Base-by-base conservation (phyloP, 371 early-diverging fungal genomes). In the Mucor plumbeus region DNA sequence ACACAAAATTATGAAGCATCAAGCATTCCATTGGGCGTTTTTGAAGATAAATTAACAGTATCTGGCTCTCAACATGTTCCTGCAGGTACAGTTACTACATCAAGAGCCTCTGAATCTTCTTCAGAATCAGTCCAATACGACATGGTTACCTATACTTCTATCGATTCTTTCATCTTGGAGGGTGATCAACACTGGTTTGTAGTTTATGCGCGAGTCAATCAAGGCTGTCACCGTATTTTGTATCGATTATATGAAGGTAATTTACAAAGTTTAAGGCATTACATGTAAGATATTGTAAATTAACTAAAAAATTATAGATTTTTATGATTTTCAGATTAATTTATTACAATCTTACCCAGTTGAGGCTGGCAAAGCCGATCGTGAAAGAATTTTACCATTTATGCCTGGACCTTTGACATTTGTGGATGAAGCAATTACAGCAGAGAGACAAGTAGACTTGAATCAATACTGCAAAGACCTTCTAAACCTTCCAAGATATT, bases 311-410 rank as follows among this genome's bases (percentile, higher is more conserved):
- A 17, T 1, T 31, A 15, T 58, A 77, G 91, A 92, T 68, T 91
- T 94, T 78, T 90, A 88, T 74, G 81, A 86, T 31, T 86, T 92
- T 59, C 94, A 94, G 40, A 82, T 91, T 34, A 74, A 81, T 7
- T 76, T 94, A 9, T 73, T 94, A 33, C 81, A 83, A 48, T 73
- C 80, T 38, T 94, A 86, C 75, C 92, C 92, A 6, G 72, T 75
- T 4, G 91, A 94, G 68, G 82, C 87, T 38, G 92, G 92, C 2
- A 83, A 85, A 15, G 72, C 70, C n/a, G 85, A 82, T 7, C 76
- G 77, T 21, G 78, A 81, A 41, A 78, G 91, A 17, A 83, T 86
- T 39, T 72, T 92, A 59, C 94, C 92, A 7, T 91, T 86, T 68
- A 84, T 92, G 82, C 91, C 91, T 15, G 87, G 84, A 7, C 88